phyloP scores from a whole-genome alignment of 129 eudicot species.

The Artemisia argyi region DNA sequence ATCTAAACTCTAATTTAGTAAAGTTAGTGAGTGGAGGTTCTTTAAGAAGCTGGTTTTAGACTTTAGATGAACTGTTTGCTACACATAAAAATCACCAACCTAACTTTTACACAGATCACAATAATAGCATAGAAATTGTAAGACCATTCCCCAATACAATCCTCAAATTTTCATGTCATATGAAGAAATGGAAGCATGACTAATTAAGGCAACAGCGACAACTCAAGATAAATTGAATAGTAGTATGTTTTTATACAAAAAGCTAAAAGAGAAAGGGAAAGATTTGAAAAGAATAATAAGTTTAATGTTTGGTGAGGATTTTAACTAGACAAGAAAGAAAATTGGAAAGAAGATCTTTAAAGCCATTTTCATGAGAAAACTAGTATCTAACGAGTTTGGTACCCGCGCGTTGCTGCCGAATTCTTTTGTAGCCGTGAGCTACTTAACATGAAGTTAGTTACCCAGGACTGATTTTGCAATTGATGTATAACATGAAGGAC shows the following conservation, averaged over 20 bases:
- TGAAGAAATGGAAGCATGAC: not conserved
- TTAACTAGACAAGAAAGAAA: no score
- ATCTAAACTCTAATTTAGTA: not conserved
- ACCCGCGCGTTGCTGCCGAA: no score
- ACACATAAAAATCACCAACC: slow-evolving; percentile 30
- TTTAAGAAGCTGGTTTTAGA: no score
- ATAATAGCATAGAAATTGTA: not conserved
- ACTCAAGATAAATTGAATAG: not conserved
- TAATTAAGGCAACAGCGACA: not conserved
- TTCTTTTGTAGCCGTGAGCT: no score
- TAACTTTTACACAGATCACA: not conserved
- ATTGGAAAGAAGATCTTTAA: no score
- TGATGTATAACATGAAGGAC: no score
- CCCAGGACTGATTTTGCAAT: no score
- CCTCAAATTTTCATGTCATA: slow-evolving; percentile 5
- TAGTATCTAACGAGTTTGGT: no score
- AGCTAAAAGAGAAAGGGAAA: not conserved
- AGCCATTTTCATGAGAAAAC: no score
- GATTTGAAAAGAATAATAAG: not conserved
- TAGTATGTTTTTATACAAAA: not conserved
- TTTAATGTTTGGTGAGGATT: no score
- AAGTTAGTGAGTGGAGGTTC: not conserved
- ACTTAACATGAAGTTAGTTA: no score
- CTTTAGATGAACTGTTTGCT: slow-evolving; percentile 7
- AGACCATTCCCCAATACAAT: not conserved